Conservation (phyloP, 2,329 filamentous ascomycete genomes). For the Paecilomyces formosus region DNA sequence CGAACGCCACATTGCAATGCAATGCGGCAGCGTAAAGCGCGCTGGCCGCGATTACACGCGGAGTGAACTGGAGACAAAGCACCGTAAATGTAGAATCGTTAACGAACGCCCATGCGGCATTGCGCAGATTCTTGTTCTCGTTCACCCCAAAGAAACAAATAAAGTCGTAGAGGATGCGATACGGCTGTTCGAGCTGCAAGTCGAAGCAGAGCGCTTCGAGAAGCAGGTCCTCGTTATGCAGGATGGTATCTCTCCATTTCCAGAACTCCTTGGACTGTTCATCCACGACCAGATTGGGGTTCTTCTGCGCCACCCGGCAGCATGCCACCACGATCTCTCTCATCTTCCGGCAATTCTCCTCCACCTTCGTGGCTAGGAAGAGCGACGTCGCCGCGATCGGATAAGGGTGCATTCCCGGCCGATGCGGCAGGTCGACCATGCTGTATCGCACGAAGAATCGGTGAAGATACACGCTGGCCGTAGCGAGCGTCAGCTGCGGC, state of each 20-base stretch:
- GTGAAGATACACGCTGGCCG: conserved; percentile 90
- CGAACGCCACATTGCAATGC: conserved; percentile 64
- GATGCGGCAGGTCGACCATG: conserved; percentile 64
- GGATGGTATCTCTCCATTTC: conserved; percentile 91
- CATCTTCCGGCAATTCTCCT: conserved; percentile 94
- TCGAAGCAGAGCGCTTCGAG: conserved; percentile 92
- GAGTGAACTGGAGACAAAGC: conserved; percentile 71
- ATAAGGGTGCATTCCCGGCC: conserved; percentile 77
- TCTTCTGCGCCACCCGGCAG: conserved; percentile 91
- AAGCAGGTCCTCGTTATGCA: conserved; percentile 87
- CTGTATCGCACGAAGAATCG: conserved; percentile 89
- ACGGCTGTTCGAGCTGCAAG: conserved; percentile 80
- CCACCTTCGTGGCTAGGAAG: conserved; percentile 93
- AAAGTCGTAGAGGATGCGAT: conserved; percentile 75
- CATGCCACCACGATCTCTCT: conserved; percentile 91
- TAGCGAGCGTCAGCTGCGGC: conserved; percentile 84
- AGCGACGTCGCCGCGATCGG: conserved; percentile 86
- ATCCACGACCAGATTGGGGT: conserved; percentile 80
- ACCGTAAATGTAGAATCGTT: conserved; percentile 84
- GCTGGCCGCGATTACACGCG: conserved; percentile 73
- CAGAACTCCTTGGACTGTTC: conserved; percentile 98
- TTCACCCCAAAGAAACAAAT: conserved; percentile 65
- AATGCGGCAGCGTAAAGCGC: conserved; percentile 81
- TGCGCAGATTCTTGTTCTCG: conserved; percentile 73
- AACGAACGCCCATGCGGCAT: conserved; percentile 87